Percentiles rank a stretch among this genome's conserved stretches.
Conservation (phyloP, 495 filamentous ascomycete species). For the Aspergillus funiculosus region DNA sequence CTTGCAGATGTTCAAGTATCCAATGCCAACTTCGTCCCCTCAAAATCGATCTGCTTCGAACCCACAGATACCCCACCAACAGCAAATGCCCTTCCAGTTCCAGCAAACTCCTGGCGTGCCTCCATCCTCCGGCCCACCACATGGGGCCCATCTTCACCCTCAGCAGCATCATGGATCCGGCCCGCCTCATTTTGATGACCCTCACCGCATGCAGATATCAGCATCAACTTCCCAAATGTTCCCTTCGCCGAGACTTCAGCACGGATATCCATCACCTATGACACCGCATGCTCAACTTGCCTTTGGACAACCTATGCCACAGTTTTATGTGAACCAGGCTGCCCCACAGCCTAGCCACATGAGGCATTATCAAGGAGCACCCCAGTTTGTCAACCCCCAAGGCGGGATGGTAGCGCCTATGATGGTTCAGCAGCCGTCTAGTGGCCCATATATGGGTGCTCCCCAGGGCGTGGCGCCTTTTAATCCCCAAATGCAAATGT, state of each 20-base stretch:
- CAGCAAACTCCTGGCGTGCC: slow-evolving; percentile 44
- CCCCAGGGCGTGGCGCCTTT: slow-evolving; percentile 53
- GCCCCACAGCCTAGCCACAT: slow-evolving; percentile 46
- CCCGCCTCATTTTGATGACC: slow-evolving; percentile 63
- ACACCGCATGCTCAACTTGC: slow-evolving; percentile 59
- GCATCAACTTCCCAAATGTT: slow-evolving; percentile 70
- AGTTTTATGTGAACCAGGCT: slow-evolving; percentile 61
- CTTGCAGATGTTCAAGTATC: slow-evolving; percentile 67
- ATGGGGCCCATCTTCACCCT: slow-evolving; percentile 58
- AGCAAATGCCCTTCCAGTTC: slow-evolving; percentile 67
- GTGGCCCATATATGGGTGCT: slow-evolving; percentile 48
- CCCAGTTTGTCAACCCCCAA: slow-evolving; percentile 61
- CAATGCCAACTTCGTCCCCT: slow-evolving; percentile 55
- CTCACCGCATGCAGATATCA: slow-evolving; percentile 81
- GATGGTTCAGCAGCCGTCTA: slow-evolving; percentile 74
- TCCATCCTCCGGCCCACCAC: slow-evolving; percentile 49
- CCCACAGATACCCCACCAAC: slow-evolving; percentile 65
- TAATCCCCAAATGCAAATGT: slow-evolving; percentile 67
- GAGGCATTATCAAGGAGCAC: slow-evolving; percentile 43
- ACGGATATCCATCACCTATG: slow-evolving; percentile 67
- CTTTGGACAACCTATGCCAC: slow-evolving; percentile 68
- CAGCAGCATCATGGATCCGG: slow-evolving; percentile 59
- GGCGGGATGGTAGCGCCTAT: slow-evolving; percentile 65
- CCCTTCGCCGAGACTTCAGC: slow-evolving; percentile 71
- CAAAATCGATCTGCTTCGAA: slow-evolving; percentile 57